These are phyloP conservation scores for Shiraia bambusicola DNA, from an alignment of 2,329 filamentous ascomycete species.

Conservation along the genomic window DNA sequence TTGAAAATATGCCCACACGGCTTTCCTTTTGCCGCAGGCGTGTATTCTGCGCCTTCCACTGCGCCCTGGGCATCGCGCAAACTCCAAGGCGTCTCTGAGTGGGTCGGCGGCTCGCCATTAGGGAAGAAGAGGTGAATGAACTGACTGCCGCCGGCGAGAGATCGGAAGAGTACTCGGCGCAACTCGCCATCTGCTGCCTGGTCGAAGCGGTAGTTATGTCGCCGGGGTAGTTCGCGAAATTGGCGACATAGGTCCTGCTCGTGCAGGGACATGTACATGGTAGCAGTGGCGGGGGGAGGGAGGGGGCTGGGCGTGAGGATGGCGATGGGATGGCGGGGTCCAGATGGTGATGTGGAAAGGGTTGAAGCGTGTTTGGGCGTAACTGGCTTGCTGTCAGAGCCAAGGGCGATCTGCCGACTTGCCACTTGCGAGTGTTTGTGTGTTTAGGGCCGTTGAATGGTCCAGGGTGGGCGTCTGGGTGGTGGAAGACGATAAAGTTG, in stretches of 20 bases:
- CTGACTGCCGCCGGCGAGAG: conserved; percentile 73
- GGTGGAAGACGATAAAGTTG: conserved; percentile 1
- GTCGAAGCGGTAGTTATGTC: conserved; percentile 74
- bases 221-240: conserved; percentile 73
- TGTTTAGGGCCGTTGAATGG: conserved; percentile 10
- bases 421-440: background rate
- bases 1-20: conserved; percentile 98
- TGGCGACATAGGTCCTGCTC: conserved; percentile 84
- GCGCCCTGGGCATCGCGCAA: conserved; percentile 86
- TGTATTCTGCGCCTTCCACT: conserved; percentile 93
- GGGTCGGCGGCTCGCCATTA: conserved; percentile 59
- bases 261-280: conserved; percentile 52
- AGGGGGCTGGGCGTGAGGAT: conserved; percentile 7
- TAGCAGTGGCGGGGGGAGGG: conserved; percentile 1
- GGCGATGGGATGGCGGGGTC: conserved; percentile 16
- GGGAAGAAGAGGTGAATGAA: conserved; percentile 83
- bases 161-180: conserved; percentile 79
- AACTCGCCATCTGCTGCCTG: conserved; percentile 71
- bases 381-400: background rate
- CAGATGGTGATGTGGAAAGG: background rate
- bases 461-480: conserved; percentile 8
- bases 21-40: conserved; percentile 85
- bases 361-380: background rate
- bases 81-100: conserved; percentile 65
- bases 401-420: conserved; percentile 21